These are phyloP conservation scores for Calonectria pseudoturangicola DNA, from an alignment of 2,329 filamentous ascomycete genomes.

Conservation along the genomic window DNA sequence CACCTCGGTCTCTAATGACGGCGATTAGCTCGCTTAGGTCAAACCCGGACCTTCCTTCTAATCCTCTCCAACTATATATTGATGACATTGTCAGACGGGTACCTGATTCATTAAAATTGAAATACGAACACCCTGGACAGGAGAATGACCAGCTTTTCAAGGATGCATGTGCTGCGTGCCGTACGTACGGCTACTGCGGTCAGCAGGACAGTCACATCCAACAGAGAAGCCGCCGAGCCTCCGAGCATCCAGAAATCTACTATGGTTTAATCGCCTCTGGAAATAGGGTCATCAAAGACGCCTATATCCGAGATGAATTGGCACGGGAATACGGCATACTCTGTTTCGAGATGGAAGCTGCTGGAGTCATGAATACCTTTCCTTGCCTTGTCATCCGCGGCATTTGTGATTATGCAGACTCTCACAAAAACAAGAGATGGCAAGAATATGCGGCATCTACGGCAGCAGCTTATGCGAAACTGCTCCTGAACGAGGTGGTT, in stretches of 20 bases:
- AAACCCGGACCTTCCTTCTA: slow-evolving; percentile 26
- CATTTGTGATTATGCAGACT: slow-evolving; percentile 39
- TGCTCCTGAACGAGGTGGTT: slow-evolving; percentile 1
- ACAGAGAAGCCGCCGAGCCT: background rate
- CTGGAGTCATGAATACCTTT: slow-evolving; percentile 32
- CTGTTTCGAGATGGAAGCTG: slow-evolving; percentile 41
- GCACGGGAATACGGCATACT: slow-evolving; percentile 8
- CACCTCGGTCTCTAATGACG: slow-evolving; percentile 31
- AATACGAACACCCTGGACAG: slow-evolving; percentile 30
- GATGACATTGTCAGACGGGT: background rate
- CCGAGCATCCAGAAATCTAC: slow-evolving; percentile 11
- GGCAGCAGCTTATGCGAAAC: slow-evolving; percentile 32
- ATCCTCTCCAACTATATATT: slow-evolving; percentile 19
- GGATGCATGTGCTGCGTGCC: background rate
- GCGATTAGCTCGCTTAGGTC: slow-evolving; percentile 31
- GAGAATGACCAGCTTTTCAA: slow-evolving; percentile 16
- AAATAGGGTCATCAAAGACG: slow-evolving; percentile 17
- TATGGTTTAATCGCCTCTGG: slow-evolving; percentile 33
- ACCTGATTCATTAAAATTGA: background rate
- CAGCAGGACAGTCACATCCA: background rate
- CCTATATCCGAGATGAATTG: background rate
- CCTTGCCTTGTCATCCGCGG: slow-evolving; percentile 41
- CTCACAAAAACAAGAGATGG: slow-evolving; percentile 33
- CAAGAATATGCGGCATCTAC: slow-evolving; percentile 27
- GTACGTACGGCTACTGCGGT: background rate